Evolutionary conservation across 1,284 basidiomycete genomes (phyloP), one percentile per base, ranked within the genome.

Genomic region (Ustilago shanxiensis): DNA sequence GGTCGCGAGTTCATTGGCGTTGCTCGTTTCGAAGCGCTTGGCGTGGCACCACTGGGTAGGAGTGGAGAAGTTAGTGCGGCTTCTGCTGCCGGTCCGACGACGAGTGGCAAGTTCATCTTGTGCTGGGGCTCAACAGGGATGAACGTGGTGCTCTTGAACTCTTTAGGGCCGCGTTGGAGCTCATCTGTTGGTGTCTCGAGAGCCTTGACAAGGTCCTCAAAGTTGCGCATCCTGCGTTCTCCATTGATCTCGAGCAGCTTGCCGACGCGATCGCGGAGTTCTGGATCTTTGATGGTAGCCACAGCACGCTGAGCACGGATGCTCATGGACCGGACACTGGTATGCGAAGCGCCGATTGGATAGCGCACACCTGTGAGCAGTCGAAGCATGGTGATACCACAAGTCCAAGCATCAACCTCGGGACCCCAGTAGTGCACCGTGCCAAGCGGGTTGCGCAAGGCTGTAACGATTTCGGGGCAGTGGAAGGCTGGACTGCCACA

Each of bases 351-450:
- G 2, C 89, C 89, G 57, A 90, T 86, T 1, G 89, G 89, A 70
- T 89, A 90, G 24, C 88, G 87, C 41, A 85, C 79, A 22, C 88
- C 87, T 0, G 87, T 85, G n/a, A 90, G 82, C 29, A 88, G 86
- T 16, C 89, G 86, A 8, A 90, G 86, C 68, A 90, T 79, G 5
- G 88, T 89, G 26, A 90, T 83, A 10, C 89, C 89, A 67, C 88
- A 87, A 45, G 89, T 89, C 89, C 89, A 90, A 58, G 89, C 88
- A 77, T 90, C 89, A 53, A 90, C 86, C 64, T 90, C 89, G 35
- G 89, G 89, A 0, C 89, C 89, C 85, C 81, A 77, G 62, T 83
- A 79, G 5, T 86, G 86, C n/a, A 89, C 86, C 3, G 85, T 85
- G 5, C 89, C 89, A 2, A 88, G 87, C 8, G 88, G 87, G 45